Evolutionary conservation across 2,329 filamentous ascomycete genomes (phyloP).

Genomic region (Clarireedia paspali): DNA sequence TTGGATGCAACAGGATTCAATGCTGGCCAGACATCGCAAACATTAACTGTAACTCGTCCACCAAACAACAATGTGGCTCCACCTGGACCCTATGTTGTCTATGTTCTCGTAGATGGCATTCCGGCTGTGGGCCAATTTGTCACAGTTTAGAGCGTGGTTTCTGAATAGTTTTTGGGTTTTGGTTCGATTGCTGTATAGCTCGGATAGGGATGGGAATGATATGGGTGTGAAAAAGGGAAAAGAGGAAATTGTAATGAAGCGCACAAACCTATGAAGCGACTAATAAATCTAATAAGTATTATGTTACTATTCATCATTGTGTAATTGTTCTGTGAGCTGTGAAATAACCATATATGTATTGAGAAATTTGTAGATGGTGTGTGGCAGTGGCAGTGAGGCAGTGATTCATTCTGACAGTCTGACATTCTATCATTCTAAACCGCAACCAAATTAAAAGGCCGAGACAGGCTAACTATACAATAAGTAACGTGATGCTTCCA

Average conservation of each 20-base stretch:
- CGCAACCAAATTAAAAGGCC: no score
- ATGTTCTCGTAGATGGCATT: constrained; percentile 38
- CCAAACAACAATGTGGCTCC: constrained; percentile 47
- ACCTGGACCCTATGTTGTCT: constrained; percentile 53
- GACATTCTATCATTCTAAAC: no score
- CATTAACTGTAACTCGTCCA: constrained; percentile 45
- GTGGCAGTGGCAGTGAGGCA: no score
- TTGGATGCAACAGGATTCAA: constrained; percentile 42
- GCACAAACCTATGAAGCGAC: background rate
- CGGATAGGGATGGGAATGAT: background rate
- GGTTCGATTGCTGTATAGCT: background rate
- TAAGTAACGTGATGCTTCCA: no score
- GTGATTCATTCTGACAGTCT: no score
- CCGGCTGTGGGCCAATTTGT: constrained; percentile 28
- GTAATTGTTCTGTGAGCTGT: no score
- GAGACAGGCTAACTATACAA: no score
- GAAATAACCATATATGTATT: no score
- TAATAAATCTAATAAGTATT: no score
- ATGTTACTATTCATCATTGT: no score
- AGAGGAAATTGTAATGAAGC: background rate
- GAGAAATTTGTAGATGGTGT: no score
- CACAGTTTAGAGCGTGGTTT: constrained; percentile 9
- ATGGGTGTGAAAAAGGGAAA: background rate
- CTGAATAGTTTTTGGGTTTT: background rate
- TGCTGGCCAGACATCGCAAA: constrained; percentile 35